These are phyloP conservation scores for Podaxis mareebaensis DNA, from an alignment of 768 basidiomycete genomes.

Conservation along the genomic window DNA sequence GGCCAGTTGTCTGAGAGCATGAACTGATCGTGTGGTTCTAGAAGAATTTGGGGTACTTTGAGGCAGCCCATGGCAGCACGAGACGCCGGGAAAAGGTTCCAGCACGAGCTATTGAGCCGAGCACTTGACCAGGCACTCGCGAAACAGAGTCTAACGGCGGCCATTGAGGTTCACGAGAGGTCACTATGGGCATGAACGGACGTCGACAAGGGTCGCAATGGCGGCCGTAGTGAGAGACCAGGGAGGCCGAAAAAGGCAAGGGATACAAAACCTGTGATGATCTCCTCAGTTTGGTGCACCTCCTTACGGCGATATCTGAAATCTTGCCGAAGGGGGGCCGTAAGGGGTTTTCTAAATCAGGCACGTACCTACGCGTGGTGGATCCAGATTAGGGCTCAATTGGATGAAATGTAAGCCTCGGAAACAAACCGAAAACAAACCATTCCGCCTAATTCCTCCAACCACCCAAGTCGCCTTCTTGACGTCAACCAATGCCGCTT, in stretches of 20 bases:
- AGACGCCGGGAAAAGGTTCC: background rate
- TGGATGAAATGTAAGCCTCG: conserved; percentile 33
- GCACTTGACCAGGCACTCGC: background rate
- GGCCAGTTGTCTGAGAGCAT: conserved; percentile 5
- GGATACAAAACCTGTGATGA: conserved; percentile 35
- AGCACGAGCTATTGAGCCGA: background rate
- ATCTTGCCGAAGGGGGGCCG: conserved; percentile 48
- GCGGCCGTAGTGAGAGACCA: conserved; percentile 29
- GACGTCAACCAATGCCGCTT: conserved; percentile 25
- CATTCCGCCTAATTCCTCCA: conserved; percentile 25
- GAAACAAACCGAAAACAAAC: conserved; percentile 37
- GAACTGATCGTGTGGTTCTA: conserved; percentile 3
- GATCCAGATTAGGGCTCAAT: conserved; percentile 37
- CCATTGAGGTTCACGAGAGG: conserved; percentile 17
- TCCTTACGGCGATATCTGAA: conserved; percentile 36
- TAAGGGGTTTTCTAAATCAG: conserved; percentile 17
- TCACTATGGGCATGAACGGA: conserved; percentile 31
- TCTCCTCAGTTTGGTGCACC: conserved; percentile 35
- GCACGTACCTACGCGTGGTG: conserved; percentile 39
- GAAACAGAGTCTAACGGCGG: conserved; percentile 11
- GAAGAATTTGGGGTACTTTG: background rate
- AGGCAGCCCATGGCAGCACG: conserved; percentile 6
- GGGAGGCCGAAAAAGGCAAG: conserved; percentile 21
- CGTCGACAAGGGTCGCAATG: conserved; percentile 25
- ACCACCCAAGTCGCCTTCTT: conserved; percentile 25